Base-by-base conservation (phyloP, 306 rosid species). In the Vicia sativa region DNA sequence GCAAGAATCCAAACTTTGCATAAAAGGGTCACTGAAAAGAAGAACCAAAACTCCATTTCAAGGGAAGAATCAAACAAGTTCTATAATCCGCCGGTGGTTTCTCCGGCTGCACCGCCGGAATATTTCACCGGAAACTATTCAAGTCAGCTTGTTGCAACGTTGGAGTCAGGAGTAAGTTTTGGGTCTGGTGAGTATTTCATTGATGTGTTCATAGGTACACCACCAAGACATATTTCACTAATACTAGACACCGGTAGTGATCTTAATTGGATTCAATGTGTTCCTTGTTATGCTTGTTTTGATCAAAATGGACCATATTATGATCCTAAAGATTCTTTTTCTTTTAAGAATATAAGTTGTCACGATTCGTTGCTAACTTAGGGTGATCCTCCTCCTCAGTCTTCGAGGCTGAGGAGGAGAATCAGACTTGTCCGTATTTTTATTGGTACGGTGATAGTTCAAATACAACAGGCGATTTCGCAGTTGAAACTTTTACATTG, bases 171-270 rank as follows among this genome's bases (percentile, higher is more conserved):
- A 3, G 92, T 81, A 13, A 80, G 81, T 31, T 80, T 79, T 35
- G 95, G 97, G 31, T 81, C 95, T 1, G 95, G 95, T 11, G 97
- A 91, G 61, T 91, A 88, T 68, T 91, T 88, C 84, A 78, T 88
- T 76, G 95, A 91, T 46, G 81, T 91, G 46, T 86, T 82, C 60
- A 53, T 88, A 3, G 97, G 95, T 38, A 86, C 92, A n/a, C 97
- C 95, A 70, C 91, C 95, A 12, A 88, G 78, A 75, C 95, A 88
- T 53, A 87, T 85, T 74, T 87, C 91, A 42, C 57, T 91, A 38
- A 89, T 91, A 43, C 91, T 91, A 11, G 97, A 91, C 35, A 91
- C 97, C 1, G 97, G 96, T 6, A 91, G 97, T 75, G 97, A 91
- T 39, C 89, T 91, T 5, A 91, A 91, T 57, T 91, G 97, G 97